Conservation (phyloP, 306 rosid species). For the Vigna nakashimae region DNA sequence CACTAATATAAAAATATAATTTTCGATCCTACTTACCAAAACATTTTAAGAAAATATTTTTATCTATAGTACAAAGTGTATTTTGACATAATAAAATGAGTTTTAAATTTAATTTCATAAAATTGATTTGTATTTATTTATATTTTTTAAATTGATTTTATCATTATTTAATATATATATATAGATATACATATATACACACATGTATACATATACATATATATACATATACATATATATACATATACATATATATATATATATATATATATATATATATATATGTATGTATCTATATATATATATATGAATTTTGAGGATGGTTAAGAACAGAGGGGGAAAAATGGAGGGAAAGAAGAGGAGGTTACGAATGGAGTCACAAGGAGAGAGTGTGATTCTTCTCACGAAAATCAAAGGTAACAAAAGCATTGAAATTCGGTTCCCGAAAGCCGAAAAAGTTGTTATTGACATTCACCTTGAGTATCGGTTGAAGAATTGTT, state of each 20-base stretch:
- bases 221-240: too few relatives aligned
- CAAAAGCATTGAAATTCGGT: not conserved
- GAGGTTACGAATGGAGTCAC: constrained; percentile 43
- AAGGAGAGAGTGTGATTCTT: constrained; percentile 41
- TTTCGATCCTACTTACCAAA: too few relatives aligned
- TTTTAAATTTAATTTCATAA: too few relatives aligned
- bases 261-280: not conserved
- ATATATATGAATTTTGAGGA: not conserved
- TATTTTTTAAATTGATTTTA: too few relatives aligned
- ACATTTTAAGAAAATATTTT: too few relatives aligned
- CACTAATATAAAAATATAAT: too few relatives aligned
- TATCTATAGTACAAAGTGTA: too few relatives aligned
- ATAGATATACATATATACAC: too few relatives aligned
- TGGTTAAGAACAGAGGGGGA: not conserved
- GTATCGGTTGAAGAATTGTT: not conserved
- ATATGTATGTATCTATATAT: not conserved
- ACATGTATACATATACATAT: too few relatives aligned
- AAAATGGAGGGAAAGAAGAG: constrained; percentile 73
- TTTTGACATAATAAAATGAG: too few relatives aligned
- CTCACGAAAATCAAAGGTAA: constrained; percentile 69
- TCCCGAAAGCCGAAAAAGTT: not conserved
- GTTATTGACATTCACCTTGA: not conserved
- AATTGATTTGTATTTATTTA: too few relatives aligned
- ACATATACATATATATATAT: not conserved
- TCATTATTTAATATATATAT: too few relatives aligned